phyloP scores from a whole-genome alignment of 2,329 filamentous ascomycete species.

The Macrophomina pseudophaseolina region DNA sequence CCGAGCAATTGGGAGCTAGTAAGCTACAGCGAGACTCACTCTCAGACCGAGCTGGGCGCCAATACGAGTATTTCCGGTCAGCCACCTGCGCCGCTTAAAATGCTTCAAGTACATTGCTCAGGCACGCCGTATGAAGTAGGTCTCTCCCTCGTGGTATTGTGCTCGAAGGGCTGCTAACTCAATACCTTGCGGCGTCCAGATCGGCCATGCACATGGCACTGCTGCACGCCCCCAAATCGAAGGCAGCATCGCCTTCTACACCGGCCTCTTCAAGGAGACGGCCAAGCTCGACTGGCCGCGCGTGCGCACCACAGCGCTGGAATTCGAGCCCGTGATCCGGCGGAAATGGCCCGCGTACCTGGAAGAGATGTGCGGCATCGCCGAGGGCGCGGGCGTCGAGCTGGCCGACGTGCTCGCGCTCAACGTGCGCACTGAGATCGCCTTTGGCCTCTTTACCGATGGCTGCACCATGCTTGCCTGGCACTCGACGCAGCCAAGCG shows the following conservation, averaged over 20 bases:
- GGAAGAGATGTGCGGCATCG: conserved; percentile 58
- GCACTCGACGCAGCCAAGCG: conserved; percentile 35
- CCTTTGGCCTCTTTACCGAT: conserved; percentile 62
- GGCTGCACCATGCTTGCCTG: conserved; percentile 62
- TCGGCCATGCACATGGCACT: conserved; percentile 55
- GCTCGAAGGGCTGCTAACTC: too few species aligned
- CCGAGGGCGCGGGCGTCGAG: conserved; percentile 53
- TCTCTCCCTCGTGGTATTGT: not conserved
- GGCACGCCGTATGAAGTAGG: conserved; percentile 52
- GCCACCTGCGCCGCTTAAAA: conserved; percentile 31
- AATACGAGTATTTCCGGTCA: not conserved
- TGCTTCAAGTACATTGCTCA: conserved; percentile 48
- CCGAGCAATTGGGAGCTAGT: not conserved
- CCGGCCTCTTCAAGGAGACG: conserved; percentile 53
- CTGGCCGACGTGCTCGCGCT: conserved; percentile 62
- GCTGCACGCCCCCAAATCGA: conserved; percentile 47
- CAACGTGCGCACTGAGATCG: conserved; percentile 64
- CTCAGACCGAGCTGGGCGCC: not conserved
- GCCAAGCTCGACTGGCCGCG: conserved; percentile 53
- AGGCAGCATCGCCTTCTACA: conserved; percentile 55
- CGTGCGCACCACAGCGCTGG: conserved; percentile 52
- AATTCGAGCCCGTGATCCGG: conserved; percentile 54
- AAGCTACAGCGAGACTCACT: not conserved
- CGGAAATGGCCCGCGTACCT: conserved; percentile 50
- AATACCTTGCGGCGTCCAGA: conserved; percentile 35